Base-by-base conservation (phyloP, 1,284 basidiomycete genomes). In the Pascua sp. region DNA sequence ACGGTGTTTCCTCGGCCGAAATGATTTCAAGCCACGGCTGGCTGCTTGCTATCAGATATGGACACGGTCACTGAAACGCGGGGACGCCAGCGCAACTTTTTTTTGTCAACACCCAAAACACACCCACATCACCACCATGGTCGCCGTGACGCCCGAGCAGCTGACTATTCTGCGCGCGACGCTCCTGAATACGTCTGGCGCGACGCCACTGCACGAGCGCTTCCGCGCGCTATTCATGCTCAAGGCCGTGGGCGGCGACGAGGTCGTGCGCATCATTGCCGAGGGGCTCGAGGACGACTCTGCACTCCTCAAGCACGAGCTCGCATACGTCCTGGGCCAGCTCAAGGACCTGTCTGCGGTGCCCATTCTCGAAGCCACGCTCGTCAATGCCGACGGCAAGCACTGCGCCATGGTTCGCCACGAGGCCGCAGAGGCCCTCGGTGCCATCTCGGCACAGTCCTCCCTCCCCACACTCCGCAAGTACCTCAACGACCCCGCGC, bases 371-470 rank as follows among this genome's bases (percentile, higher is more conserved):
- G 87, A 90, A 74, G 75, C 80, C 2, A 89, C 96, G 7, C 82
- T 99, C 38, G 80, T 83, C 58, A 92, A 98, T 78, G 57, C 62
- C 2, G 56, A 64, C 11, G 68, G 66, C 10, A 38, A 62, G 52
- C 76, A 78, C 58, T 76, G 76, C 58, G 87, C 91, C 1, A 99
- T 99, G 96, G 96, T 98, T 57, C 83, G 95, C 55, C 95, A 99
- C 80, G 95, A 99, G 89, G 94, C 96, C 24, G 96, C 96, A 16
- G 96, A 99, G 79, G 95, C 96, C 4, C 88, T 99, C 81, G 96
- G 95, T 45, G 96, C 96, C 2, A 91, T 98, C 53, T 91, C 89
- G 9, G 81, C 85, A 17, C 72, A 81, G 4, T 68, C 78, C 0
- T 89, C 90, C 7, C 75, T 95, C 16, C 84, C 86, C 2, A 73